Conservation (phyloP, 106 monocot genomes). For the Acanthochlamys bracteata region DNA sequence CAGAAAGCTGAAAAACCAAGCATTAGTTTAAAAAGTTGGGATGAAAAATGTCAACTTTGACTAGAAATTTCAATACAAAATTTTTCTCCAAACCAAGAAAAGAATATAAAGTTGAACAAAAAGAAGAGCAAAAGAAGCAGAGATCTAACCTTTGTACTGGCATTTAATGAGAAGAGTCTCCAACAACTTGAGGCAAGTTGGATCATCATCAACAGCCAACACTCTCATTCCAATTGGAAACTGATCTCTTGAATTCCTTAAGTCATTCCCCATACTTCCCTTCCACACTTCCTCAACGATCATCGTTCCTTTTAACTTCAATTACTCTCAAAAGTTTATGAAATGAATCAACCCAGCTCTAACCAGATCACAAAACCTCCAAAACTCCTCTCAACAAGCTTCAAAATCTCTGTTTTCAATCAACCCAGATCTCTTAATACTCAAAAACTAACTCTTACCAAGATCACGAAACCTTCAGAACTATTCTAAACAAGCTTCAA, state of each 20-base stretch:
- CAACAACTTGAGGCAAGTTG: slow-evolving; percentile 15
- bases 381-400: too few relatives aligned
- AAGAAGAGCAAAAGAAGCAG: neutral
- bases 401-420: too few relatives aligned
- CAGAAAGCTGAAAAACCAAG: too few relatives aligned
- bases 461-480: too few relatives aligned
- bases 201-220: slow-evolving; percentile 26
- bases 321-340: too few relatives aligned
- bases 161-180: slow-evolving; percentile 9
- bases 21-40: too few relatives aligned
- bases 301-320: neutral
- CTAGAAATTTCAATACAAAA: neutral
- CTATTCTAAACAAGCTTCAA: too few relatives aligned
- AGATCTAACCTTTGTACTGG: slow-evolving; percentile 17
- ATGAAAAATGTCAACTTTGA: neutral
- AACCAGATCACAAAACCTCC: too few relatives aligned
- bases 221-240: slow-evolving; percentile 26
- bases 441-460: too few relatives aligned
- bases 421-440: too few relatives aligned
- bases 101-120: neutral
- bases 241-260: neutral
- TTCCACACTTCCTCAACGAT: slow-evolving; percentile 8
- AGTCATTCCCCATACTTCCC: neutral
- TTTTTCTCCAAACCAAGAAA: neutral
- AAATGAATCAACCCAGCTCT: too few relatives aligned